A percentile compares a stretch with the other conserved stretches of the same genome.
These are phyloP conservation scores for Trametes punicea DNA, from an alignment of 768 basidiomycete species.

Conservation along the genomic window DNA sequence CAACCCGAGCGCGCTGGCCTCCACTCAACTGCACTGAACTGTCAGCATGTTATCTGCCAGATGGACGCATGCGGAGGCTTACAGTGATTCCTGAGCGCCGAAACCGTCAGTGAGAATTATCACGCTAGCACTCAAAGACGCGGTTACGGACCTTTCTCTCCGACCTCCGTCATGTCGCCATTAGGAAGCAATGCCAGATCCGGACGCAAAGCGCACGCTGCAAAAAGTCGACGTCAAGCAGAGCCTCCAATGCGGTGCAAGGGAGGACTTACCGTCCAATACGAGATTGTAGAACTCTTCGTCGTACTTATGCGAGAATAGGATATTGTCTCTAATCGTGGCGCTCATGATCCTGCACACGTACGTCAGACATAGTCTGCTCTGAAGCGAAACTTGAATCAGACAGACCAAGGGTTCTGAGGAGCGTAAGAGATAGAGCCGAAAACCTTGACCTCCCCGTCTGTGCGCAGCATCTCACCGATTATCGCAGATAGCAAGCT, in stretches of 20 bases:
- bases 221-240: neutral
- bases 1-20: constrained; percentile 80
- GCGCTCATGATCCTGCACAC: constrained; percentile 73
- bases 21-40: constrained; percentile 56
- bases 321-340: constrained; percentile 84
- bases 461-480: constrained; percentile 78
- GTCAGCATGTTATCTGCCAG: neutral
- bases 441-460: constrained; percentile 67
- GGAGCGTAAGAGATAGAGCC: constrained; percentile 81
- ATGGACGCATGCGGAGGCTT: constrained; percentile 19
- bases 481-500: constrained; percentile 77
- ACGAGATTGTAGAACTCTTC: constrained; percentile 80
- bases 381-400: neutral
- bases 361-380: neutral
- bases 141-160: constrained; percentile 63
- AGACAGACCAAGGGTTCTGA: constrained; percentile 78
- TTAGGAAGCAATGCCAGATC: constrained; percentile 78
- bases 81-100: constrained; percentile 45
- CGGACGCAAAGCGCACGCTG: constrained; percentile 68
- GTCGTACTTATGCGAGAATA: constrained; percentile 89
- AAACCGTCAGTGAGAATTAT: constrained; percentile 28
- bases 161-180: constrained; percentile 83
- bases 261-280: constrained; percentile 54
- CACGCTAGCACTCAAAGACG: neutral
- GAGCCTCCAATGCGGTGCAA: neutral